These are phyloP conservation scores for Monosporascus sp. DNA, from an alignment of 2,329 filamentous ascomycete species.

Conservation along the genomic window DNA sequence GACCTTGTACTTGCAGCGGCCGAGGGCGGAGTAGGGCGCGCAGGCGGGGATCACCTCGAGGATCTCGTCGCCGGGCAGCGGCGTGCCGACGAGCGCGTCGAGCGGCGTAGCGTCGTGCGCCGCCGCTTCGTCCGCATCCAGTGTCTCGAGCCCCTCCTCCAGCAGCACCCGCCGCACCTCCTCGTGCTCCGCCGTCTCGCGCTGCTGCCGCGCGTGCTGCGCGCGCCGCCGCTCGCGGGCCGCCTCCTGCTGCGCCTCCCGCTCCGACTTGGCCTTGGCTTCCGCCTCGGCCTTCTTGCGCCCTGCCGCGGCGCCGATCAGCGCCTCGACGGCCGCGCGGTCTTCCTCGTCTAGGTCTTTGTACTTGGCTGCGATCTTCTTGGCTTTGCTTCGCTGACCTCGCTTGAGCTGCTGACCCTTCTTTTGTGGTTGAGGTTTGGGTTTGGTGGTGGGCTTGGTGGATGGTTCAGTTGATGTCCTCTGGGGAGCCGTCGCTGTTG, in stretches of 20 bases:
- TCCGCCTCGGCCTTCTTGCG: conserved; percentile 65
- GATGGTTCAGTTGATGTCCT: conserved; percentile 23
- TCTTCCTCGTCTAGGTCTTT: conserved; percentile 94
- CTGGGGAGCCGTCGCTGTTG: conserved; percentile 18
- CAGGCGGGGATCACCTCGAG: conserved; percentile 60
- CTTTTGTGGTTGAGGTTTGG: conserved; percentile 29
- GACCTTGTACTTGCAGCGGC: conserved; percentile 81
- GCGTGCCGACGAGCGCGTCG: conserved; percentile 71
- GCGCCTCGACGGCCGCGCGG: conserved; percentile 70
- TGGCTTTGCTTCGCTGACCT: conserved; percentile 75
- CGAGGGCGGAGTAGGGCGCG: conserved; percentile 58
- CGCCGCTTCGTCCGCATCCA: conserved; percentile 54
- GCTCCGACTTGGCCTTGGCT: conserved; percentile 58
- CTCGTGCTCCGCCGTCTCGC: conserved; percentile 71
- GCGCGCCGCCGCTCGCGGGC: conserved; percentile 69
- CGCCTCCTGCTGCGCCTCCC: conserved; percentile 67
- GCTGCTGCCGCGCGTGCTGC: conserved; percentile 73
- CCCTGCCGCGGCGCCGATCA: conserved; percentile 73
- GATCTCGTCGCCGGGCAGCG: conserved; percentile 77
- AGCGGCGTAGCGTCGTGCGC: conserved; percentile 48
- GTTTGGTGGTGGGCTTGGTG: conserved; percentile 22
- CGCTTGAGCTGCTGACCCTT: conserved; percentile 51
- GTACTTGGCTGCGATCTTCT: conserved; percentile 86
- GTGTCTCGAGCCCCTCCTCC: conserved; percentile 52
- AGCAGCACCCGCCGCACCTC: conserved; percentile 57